A percentile compares a stretch with the other conserved stretches of the same genome.
These are phyloP conservation scores for Pythium aphanidermatum DNA, from an alignment of 352 stramenopile species.

Conservation along the genomic window DNA sequence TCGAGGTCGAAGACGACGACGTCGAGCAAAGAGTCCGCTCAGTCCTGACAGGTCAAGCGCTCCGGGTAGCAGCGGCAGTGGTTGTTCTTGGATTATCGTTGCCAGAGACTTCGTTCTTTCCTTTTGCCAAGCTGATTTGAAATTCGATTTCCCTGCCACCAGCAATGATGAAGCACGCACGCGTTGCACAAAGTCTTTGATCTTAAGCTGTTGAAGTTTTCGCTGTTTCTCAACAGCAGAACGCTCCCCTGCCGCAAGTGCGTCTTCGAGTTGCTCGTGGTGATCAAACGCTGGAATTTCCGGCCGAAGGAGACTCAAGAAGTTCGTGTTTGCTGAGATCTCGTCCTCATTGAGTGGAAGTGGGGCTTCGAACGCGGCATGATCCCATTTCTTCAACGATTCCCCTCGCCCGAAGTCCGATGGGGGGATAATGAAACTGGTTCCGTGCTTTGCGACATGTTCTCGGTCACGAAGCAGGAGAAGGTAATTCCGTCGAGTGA, in stretches of 20 bases:
- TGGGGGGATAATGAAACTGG: constrained; percentile 29
- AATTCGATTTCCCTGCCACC: no score
- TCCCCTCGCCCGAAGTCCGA: constrained; percentile 5
- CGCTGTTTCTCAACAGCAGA: constrained; percentile 46
- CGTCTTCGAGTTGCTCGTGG: constrained; percentile 35
- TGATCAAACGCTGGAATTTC: constrained; percentile 57
- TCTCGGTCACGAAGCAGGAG: constrained; percentile 52
- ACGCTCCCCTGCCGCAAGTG: constrained; percentile 17
- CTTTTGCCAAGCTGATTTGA: no score
- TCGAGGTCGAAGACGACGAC: constrained; percentile 44
- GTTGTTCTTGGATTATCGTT: constrained; percentile 81
- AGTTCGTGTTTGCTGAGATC: constrained; percentile 46
- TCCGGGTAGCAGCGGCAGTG: constrained; percentile 68
- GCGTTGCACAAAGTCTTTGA: constrained; percentile 61
- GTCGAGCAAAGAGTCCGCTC: constrained; percentile 43
- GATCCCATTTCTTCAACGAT: constrained; percentile 15
- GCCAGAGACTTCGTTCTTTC: constrained; percentile 29
- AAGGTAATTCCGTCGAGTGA: constrained; percentile 65
- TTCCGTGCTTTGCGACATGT: constrained; percentile 34
- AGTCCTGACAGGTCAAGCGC: constrained; percentile 58
- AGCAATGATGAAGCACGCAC: constrained; percentile 38
- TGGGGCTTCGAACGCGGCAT: constrained; percentile 50
- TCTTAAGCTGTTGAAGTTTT: constrained; percentile 37
- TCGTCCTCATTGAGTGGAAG: constrained; percentile 60
- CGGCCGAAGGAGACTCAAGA: constrained; percentile 54